These are phyloP conservation scores for Letharia columbiana DNA, from an alignment of 495 filamentous ascomycete species.

Conservation along the genomic window DNA sequence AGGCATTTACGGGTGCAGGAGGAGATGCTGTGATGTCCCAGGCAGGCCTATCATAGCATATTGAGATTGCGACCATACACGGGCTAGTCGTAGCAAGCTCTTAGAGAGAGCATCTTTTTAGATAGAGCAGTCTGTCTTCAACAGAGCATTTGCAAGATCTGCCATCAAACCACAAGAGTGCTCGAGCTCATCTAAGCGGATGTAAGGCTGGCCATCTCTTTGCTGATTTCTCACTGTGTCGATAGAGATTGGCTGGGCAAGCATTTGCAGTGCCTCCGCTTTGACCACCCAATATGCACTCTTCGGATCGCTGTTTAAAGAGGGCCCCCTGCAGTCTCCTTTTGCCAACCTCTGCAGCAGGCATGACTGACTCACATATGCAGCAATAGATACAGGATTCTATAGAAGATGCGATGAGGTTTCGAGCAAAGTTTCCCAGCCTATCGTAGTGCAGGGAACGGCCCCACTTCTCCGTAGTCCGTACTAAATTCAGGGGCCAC, in stretches of 20 bases:
- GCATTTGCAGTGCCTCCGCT: conserved; percentile 1
- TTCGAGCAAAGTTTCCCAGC: conserved; percentile 11
- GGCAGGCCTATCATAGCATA: not conserved
- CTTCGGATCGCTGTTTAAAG: not conserved
- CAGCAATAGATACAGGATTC: not conserved
- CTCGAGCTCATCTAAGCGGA: no score
- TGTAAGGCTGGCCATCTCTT: no score
- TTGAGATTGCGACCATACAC: not conserved
- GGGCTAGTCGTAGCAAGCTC: not conserved
- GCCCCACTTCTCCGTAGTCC: not conserved
- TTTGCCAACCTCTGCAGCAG: not conserved
- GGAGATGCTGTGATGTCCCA: not conserved
- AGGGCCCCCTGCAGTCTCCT: conserved; percentile 10
- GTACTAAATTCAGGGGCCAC: no score
- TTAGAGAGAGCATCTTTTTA: not conserved
- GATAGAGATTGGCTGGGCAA: not conserved
- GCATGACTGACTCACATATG: conserved; percentile 14
- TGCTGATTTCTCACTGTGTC: not conserved
- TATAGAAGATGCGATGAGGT: conserved; percentile 2
- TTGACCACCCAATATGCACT: conserved; percentile 2
- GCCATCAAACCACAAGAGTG: no score
- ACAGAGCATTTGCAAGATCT: no score
- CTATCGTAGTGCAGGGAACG: conserved; percentile 3
- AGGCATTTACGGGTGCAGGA: no score
- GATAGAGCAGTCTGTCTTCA: not conserved